Evolutionary conservation across 768 basidiomycete species (phyloP).

Genomic region (Cystoderma amianthinum): DNA sequence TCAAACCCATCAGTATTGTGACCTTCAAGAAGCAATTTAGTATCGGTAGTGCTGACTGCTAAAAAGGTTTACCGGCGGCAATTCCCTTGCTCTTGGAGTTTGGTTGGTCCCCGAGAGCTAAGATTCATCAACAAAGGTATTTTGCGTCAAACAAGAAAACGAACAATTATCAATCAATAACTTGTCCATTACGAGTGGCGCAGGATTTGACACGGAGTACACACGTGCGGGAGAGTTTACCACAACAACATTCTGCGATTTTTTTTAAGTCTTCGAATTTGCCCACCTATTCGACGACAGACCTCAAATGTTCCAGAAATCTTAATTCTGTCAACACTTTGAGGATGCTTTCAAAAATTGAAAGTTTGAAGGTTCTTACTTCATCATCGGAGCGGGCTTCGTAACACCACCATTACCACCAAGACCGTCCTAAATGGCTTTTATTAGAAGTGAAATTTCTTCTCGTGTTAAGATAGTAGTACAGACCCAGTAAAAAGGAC

Average conservation of each 20-base stretch:
- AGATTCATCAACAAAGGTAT: neutral
- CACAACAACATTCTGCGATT: slow-evolving; percentile 30
- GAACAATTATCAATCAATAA: slow-evolving; percentile 52
- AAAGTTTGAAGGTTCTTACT: too few species aligned
- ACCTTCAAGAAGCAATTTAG: too few species aligned
- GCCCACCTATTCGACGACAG: too few species aligned
- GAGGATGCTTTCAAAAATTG: neutral
- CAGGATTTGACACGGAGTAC: slow-evolving; percentile 32
- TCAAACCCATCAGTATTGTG: slow-evolving; percentile 51
- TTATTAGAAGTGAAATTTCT: too few species aligned
- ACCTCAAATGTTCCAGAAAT: slow-evolving; percentile 29
- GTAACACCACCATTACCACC: slow-evolving; percentile 28
- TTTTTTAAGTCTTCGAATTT: too few species aligned
- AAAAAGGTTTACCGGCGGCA: too few species aligned
- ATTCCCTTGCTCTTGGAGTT: slow-evolving; percentile 44
- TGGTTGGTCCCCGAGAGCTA: slow-evolving; percentile 45
- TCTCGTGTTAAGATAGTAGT: too few species aligned
- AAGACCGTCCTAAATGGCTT: slow-evolving; percentile 31
- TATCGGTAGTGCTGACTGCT: too few species aligned
- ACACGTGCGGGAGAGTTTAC: slow-evolving; percentile 32
- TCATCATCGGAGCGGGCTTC: slow-evolving; percentile 41
- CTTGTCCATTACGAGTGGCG: slow-evolving; percentile 31
- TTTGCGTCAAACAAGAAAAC: slow-evolving; percentile 1
- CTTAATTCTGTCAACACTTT: slow-evolving; percentile 18
- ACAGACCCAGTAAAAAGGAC: slow-evolving; percentile 35